Evolutionary conservation across 352 stramenopile species (phyloP).

Genomic region (Globisporangium recalcitrans): DNA sequence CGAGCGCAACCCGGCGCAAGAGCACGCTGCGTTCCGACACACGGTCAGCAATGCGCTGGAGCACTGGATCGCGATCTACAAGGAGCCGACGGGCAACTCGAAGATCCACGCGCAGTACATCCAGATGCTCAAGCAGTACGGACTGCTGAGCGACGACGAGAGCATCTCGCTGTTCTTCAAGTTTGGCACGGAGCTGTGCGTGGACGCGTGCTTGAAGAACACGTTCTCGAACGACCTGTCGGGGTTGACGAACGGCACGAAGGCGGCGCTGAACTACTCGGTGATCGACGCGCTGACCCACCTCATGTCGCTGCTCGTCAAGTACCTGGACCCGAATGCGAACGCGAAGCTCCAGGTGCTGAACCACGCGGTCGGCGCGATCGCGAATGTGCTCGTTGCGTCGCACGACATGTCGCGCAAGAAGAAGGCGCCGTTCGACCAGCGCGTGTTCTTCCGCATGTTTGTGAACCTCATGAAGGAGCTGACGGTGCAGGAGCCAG

Average conservation of each 20-base stretch:
- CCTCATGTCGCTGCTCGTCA: constrained; percentile 94
- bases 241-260: constrained; percentile 36
- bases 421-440: constrained; percentile 91
- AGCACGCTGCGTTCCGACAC: constrained; percentile 79
- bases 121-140: constrained; percentile 95
- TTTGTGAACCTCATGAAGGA: constrained; percentile 98
- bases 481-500: constrained; percentile 92
- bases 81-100: constrained; percentile 88
- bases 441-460: constrained; percentile 98
- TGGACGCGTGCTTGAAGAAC: constrained; percentile 94
- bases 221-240: constrained; percentile 34
- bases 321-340: constrained; percentile 88
- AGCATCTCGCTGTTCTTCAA: constrained; percentile 97
- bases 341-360: constrained; percentile 85
- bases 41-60: constrained; percentile 93
- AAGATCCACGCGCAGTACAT: constrained; percentile 97
- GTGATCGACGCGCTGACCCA: constrained; percentile 96
- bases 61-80: constrained; percentile 97
- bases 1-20: constrained; percentile 51
- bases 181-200: constrained; percentile 94
- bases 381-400: constrained; percentile 92
- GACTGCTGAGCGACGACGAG: constrained; percentile 94
- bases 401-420: constrained; percentile 76
- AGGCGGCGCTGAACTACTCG: constrained; percentile 83
- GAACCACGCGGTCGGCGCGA: constrained; percentile 94